Conservation (phyloP, 352 stramenopile genomes). For the Discostella stelligera region DNA sequence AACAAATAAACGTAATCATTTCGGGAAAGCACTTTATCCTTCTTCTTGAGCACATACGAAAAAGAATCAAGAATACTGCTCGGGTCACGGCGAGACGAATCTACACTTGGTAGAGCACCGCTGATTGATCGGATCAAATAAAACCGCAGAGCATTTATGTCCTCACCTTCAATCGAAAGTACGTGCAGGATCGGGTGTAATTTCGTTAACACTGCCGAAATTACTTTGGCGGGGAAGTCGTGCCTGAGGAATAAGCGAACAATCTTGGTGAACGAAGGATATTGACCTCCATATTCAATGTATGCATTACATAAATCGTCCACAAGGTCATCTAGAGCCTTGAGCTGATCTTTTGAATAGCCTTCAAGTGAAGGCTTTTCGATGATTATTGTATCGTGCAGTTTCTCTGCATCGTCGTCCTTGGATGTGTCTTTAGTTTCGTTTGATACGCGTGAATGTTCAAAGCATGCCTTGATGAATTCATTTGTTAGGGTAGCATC, state of each 20-base stretch:
- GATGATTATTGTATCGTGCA: constrained; percentile 31
- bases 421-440: constrained; percentile 26
- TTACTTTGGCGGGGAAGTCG: constrained; percentile 62
- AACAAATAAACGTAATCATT: constrained; percentile 51
- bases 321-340: constrained; percentile 69
- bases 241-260: constrained; percentile 73
- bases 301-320: constrained; percentile 71
- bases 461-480: constrained; percentile 65
- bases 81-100: constrained; percentile 41
- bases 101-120: constrained; percentile 38
- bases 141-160: constrained; percentile 25
- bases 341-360: constrained; percentile 49
- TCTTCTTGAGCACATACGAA: constrained; percentile 38
- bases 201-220: constrained; percentile 48
- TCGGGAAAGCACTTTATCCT: constrained; percentile 33
- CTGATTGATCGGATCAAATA: constrained; percentile 39
- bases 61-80: constrained; percentile 45
- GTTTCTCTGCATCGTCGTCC: constrained; percentile 25
- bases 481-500: constrained; percentile 31
- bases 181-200: constrained; percentile 70
- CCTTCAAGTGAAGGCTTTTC: constrained; percentile 14
- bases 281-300: constrained; percentile 79
- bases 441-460: constrained; percentile 62
- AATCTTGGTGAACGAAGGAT: constrained; percentile 65
- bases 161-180: constrained; percentile 63